Base-by-base conservation (phyloP, 1,284 basidiomycete species). In the Trametes hirsuta region DNA sequence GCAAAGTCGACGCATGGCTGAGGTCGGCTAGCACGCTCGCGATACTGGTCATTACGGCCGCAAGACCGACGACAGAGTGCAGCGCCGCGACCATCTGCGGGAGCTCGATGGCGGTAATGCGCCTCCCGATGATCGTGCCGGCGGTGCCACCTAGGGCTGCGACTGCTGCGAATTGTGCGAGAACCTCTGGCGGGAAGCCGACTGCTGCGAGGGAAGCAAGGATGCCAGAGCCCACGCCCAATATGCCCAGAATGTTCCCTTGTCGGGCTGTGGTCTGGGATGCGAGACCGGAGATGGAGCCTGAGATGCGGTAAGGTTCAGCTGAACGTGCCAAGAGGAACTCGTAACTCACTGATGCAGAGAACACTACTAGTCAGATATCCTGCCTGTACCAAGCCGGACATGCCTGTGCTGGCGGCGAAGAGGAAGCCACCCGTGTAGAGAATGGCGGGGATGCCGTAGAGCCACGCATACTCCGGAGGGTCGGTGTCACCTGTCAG, bases 61-160 rank as follows among this genome's bases (percentile, higher is more conserved):
- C 92, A 21, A 94, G 81, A 74, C 92, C 92, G 48, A 94, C 92
- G 18, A 93, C 92, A 36, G 88, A 91, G 71, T 94, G 91, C 61
- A 87, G 68, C 11, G 85, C 85, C 22, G 84, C 85, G 12, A 88
- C 87, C 78, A 86, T 91, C 72, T 94, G 93, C 4, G 92, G 92
- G 18, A 94, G 80, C 69, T 94, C 92, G 39, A 92, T 94, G 9
- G 90, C 88, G 12, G 90, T 93, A 47, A 94, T 91, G 35, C 92
- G 84, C 37, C 91, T 80, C 41, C 93, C 92, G 60, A 94, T 84
- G 60, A 91, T 75, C 14, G 86, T 75, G 36, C 92, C 92, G 21
- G 88, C 73, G 3, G 81, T 70, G 2, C 84, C 90, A 54, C 92
- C 92, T 22, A 91, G 77, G 11, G 84, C 81, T 21, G 90, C 86